Evolutionary conservation across 768 basidiomycete genomes (phyloP), one percentile per base, ranked within the genome.

Genomic region (Hericium alpestre): DNA sequence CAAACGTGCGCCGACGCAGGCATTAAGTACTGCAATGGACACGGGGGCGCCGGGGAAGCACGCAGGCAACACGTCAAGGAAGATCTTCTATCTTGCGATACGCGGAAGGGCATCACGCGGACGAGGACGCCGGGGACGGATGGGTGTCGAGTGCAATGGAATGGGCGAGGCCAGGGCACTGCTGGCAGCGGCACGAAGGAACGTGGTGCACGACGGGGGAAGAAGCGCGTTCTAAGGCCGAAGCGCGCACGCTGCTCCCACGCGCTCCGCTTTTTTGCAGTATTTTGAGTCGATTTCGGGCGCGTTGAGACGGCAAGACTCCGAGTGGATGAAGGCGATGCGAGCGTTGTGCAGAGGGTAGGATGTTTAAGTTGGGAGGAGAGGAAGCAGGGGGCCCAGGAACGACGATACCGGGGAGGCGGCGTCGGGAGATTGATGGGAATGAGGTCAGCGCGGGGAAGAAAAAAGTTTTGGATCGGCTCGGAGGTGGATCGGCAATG

Each of bases 101-200:
- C 32, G 32, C 8, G 32, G 32, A 32, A 32, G 32, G 8, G 8
- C 8, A 6, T 32, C 32, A 32, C 32, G 32, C 0, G 32, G 32
- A 32, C 0, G 32, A 32, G 1, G 32, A 10, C 32, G 32, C 32
- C 9, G 55, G 49, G 41, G 23, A 60, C 38, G 38, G 52, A 53
- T 3, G n/a, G n/a, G 47, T 32, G 58, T 59, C 40, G 53, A 59
- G 56, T 46, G 55, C 39, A 53, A 46, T 51, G 41, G 57, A 41
- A 20, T 38, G 49, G 1, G 53, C 39, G 20, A 20, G 43, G 25
- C 5, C 43, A n/a, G 8, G 8, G 32, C 32, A 32, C 32, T 32
- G 32, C 32, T 32, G 32, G 32, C 32, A 32, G 43, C 43, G 20
- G 43, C 43, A 18, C 43, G 43, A 46, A n/a, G 32, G 9, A 32